Conservation (phyloP, 805 yeast genomes). For the Teunomyces tritomae region DNA sequence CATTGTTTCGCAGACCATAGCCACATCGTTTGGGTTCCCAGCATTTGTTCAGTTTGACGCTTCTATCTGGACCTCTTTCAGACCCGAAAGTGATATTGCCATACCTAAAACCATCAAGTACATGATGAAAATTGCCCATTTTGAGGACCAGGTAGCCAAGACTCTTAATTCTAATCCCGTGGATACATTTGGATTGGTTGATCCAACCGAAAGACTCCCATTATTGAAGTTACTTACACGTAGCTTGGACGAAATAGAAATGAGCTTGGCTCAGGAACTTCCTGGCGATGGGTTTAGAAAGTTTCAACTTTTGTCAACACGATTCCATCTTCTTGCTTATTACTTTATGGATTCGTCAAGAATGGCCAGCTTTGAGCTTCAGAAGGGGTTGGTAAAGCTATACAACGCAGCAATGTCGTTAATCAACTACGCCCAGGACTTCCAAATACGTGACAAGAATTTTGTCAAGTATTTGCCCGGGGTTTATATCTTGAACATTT, state of each 20-base stretch:
- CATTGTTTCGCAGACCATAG: constrained; percentile 83
- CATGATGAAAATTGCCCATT: constrained; percentile 79
- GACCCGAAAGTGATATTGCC: constrained; percentile 22
- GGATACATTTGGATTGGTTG: constrained; percentile 64
- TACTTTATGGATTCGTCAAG: constrained; percentile 67
- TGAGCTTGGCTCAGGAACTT: constrained; percentile 43
- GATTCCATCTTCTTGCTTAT: constrained; percentile 81
- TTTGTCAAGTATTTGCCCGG: constrained; percentile 81
- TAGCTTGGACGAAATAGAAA: constrained; percentile 75
- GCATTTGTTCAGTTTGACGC: constrained; percentile 85
- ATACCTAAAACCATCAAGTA: constrained; percentile 64
- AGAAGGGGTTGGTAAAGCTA: constrained; percentile 69
- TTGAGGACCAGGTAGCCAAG: constrained; percentile 81
- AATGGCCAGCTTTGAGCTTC: constrained; percentile 56
- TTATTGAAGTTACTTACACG: constrained; percentile 65
- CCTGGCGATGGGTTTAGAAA: constrained; percentile 65
- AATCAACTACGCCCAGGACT: constrained; percentile 61
- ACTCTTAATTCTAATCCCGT: constrained; percentile 69
- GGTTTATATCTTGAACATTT: constrained; percentile 72
- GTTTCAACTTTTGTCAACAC: constrained; percentile 66
- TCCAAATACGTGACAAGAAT: constrained; percentile 56
- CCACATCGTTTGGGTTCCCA: constrained; percentile 92
- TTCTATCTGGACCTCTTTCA: constrained; percentile 54
- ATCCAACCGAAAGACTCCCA: constrained; percentile 70
- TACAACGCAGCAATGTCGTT: constrained; percentile 78